A percentile compares a stretch with the other conserved stretches of the same genome.
Conservation (phyloP, 192 early-diverging fungal species). For the Phlyctochytrium planicorne region DNA sequence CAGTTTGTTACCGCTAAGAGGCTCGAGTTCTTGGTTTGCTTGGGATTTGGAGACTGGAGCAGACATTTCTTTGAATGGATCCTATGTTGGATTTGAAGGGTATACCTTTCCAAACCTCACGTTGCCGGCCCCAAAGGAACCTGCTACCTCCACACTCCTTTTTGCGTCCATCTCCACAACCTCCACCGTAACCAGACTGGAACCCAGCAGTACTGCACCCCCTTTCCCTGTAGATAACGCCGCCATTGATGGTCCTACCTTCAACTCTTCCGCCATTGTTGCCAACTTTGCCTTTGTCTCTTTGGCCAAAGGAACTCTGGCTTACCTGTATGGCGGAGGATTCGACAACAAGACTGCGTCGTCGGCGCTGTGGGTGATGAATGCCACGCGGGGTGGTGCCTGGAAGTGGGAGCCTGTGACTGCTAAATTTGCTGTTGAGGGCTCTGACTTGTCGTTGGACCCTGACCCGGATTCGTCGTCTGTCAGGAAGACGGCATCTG, state of each 20-base stretch:
- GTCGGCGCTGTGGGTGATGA: constrained; percentile 1
- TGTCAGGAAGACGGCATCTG: neutral
- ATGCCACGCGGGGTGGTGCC: neutral
- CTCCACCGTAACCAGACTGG: neutral
- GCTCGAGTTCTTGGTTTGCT: neutral
- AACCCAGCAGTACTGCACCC: neutral
- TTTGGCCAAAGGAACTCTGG: neutral
- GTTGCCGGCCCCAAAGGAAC: neutral
- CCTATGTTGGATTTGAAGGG: neutral
- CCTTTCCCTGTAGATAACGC: neutral
- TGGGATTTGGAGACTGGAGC: neutral
- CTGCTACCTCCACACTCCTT: neutral
- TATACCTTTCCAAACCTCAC: neutral
- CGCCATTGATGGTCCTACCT: neutral
- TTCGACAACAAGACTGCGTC: neutral
- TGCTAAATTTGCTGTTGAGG: neutral
- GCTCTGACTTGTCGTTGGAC: too few relatives aligned
- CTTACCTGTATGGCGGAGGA: neutral
- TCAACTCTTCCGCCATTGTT: neutral
- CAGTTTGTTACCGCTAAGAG: neutral
- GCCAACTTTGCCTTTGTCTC: constrained; percentile 1
- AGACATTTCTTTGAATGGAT: neutral
- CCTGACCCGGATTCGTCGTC: too few relatives aligned
- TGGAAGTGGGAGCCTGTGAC: neutral
- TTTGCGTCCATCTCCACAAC: neutral